Percentiles rank a stretch among this genome's conserved stretches.
phyloP scores from a whole-genome alignment of 1,284 basidiomycete species.

The Leccinum pachyderme region DNA sequence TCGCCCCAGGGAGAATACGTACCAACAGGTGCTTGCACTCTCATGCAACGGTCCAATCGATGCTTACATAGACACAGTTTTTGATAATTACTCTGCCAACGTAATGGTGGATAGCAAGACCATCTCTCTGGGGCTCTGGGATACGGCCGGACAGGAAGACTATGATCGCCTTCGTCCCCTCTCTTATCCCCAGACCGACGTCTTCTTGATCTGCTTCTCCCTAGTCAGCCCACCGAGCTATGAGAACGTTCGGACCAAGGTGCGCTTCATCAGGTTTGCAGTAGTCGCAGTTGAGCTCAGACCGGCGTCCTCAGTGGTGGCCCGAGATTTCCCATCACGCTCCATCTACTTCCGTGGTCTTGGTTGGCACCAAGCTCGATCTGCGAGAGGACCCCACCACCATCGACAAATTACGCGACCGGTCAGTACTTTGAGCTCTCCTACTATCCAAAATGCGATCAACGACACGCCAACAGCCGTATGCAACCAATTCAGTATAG shows the following conservation, averaged over 20 bases:
- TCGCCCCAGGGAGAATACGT: slow-evolving; percentile 86
- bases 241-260: slow-evolving; percentile 98
- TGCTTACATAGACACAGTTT: slow-evolving; percentile 51
- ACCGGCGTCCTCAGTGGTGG: slow-evolving; percentile 70
- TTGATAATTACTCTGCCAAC: slow-evolving; percentile 94
- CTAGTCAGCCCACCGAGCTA: slow-evolving; percentile 96
- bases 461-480: slow-evolving; percentile 51
- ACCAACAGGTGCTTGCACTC: slow-evolving; percentile 71
- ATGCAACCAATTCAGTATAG: slow-evolving; percentile 93
- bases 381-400: slow-evolving; percentile 92
- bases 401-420: slow-evolving; percentile 89
- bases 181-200: slow-evolving; percentile 98
- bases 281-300: slow-evolving; percentile 9
- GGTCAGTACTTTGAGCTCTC: slow-evolving; percentile 44
- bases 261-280: slow-evolving; percentile 34
- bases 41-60: slow-evolving; percentile 3
- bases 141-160: slow-evolving; percentile 99
- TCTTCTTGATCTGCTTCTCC: slow-evolving; percentile 99
- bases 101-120: slow-evolving; percentile 99
- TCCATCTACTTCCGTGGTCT: slow-evolving; percentile 89
- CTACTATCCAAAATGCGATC: slow-evolving; percentile 7
- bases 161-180: slow-evolving; percentile 97
- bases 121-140: slow-evolving; percentile 96
- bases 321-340: slow-evolving; percentile 98
- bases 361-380: slow-evolving; percentile 98